These are phyloP conservation scores for Hypoxylon rickii DNA, from an alignment of 495 filamentous ascomycete species.

Conservation along the genomic window DNA sequence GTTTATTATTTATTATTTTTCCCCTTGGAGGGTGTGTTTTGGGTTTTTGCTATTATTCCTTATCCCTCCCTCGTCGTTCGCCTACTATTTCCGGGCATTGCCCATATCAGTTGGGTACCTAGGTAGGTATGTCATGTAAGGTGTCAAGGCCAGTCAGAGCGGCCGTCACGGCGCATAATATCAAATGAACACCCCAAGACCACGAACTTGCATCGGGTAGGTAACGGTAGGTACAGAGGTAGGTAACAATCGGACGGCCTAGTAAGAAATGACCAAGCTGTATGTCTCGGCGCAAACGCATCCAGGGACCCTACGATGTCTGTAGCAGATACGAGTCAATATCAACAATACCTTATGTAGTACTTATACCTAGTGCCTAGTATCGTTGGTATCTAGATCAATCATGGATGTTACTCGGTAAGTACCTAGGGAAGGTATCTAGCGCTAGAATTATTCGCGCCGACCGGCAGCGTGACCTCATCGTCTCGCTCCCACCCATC, in stretches of 20 bases:
- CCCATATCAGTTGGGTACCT: background rate
- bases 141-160: conserved; percentile 6
- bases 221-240: too few relatives aligned
- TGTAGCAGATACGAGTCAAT: too few relatives aligned
- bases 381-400: too few relatives aligned
- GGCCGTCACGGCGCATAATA: conserved; percentile 34
- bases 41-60: too few relatives aligned
- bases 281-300: conserved; percentile 1
- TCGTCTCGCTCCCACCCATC: background rate
- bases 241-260: conserved; percentile 9
- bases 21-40: too few relatives aligned
- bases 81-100: conserved; percentile 18
- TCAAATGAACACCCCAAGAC: conserved; percentile 26
- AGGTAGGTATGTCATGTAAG: background rate
- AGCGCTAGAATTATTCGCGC: too few relatives aligned
- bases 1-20: conserved; percentile 31
- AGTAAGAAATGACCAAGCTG: conserved; percentile 23
- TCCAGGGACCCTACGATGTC: too few relatives aligned
- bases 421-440: too few relatives aligned
- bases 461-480: conserved; percentile 27
- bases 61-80: conserved; percentile 10
- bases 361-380: too few relatives aligned
- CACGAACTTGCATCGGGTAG: conserved; percentile 27
- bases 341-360: too few relatives aligned
- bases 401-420: too few relatives aligned